Evolutionary conservation across 2,329 filamentous ascomycete genomes (phyloP), one percentile per base, ranked within the genome.

Genomic region (Aspergillaceae sp.): DNA sequence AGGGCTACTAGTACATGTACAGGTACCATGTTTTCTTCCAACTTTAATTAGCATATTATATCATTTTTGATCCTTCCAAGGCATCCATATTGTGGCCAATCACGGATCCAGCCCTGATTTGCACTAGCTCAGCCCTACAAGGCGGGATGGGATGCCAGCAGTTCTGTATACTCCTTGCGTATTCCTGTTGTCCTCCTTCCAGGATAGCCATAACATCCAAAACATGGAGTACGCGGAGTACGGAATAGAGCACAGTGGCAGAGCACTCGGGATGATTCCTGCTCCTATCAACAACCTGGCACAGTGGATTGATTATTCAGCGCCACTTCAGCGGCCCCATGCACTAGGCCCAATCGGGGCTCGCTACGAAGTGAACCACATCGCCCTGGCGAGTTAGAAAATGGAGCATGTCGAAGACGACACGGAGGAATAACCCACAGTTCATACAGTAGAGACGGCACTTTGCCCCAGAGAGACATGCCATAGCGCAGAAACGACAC

Each of bases 51-150:
- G 19, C 19, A 19, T 19, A 19, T 19, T 19, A 19, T 19, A 19
- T 19, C 19, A 19, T 19, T 19, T 19, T 19, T 19, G 19, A 19
- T 2, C 19, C 19, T 19, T 19, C 19, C 42, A 35, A 43, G 26
- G 6, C 35, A 47, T 40, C 34, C 38, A 35, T 27, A 42, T 46
- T 33, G 29, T 11, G 29, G 29, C 34, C 34, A 36, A 36, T 36
- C n/a, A 36, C n/a, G 19, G 19, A 19, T 19, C 19, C n/a, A n/a
- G n/a, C 34, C 34, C 9, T 9, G 36, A 19, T 38, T 38, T 8
- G 36, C 34, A 19, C 34, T 19, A 36, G 11, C 51, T 61, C 60
- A 62, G 60, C 60, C 60, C 60, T 62, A 62, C 57, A 47, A 45
- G 58, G 57, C 51, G 11, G 32, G 10, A 9, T 19, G 9, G 34